Percentiles rank a stretch among this genome's conserved stretches.
These are phyloP conservation scores for Eucalyptus tenuipes DNA, from an alignment of 345 rosid species.

Conservation along the genomic window DNA sequence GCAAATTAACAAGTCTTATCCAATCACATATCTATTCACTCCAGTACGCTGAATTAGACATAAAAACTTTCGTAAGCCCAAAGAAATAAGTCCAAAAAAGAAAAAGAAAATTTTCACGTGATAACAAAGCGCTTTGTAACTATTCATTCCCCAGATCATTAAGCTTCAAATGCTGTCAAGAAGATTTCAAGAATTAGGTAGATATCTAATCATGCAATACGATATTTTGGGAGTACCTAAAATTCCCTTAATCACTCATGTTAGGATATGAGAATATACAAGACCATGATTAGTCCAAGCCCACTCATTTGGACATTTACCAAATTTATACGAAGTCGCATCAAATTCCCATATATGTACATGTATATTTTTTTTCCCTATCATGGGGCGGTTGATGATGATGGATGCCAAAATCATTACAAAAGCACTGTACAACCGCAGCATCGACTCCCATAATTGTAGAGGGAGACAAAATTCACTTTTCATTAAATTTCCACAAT, in stretches of 20 bases:
- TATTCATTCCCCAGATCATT: neutral
- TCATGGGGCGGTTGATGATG: neutral
- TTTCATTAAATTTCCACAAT: neutral
- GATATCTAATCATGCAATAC: neutral
- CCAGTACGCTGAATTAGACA: neutral
- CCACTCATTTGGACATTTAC: too few relatives aligned
- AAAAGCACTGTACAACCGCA: neutral
- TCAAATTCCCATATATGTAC: neutral
- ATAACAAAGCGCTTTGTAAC: rapidly evolving
- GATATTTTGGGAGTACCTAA: neutral
- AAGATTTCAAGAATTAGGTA: neutral
- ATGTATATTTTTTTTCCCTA: neutral
- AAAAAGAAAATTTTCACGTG: too few relatives aligned
- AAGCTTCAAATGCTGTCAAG: neutral
- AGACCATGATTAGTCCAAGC: neutral
- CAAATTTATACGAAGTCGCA: too few relatives aligned
- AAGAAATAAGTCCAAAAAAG: neutral
- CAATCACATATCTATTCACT: neutral
- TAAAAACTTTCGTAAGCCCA: neutral
- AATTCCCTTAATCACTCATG: neutral
- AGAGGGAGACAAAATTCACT: neutral
- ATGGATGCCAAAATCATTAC: neutral
- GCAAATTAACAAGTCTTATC: neutral
- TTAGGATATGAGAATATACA: too few relatives aligned
- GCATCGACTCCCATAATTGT: neutral